phyloP scores from a whole-genome alignment of 2,329 filamentous ascomycete species.

The Seiridium unicorne region DNA sequence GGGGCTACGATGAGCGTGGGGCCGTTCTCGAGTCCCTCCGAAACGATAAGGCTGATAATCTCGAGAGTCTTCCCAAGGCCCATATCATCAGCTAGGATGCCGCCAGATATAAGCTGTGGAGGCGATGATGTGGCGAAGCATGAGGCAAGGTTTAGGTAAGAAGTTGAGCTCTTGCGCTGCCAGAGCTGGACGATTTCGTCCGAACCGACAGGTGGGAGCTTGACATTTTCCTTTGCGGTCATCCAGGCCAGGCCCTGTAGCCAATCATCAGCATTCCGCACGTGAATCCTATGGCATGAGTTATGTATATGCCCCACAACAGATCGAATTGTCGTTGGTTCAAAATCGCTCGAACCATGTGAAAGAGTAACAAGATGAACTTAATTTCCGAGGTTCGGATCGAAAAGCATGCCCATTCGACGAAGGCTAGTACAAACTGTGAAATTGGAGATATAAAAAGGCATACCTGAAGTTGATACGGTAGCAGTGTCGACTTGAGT shows the following conservation, averaged over 20 bases:
- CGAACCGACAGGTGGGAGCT: constrained; percentile 57
- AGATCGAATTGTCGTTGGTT: too few species aligned
- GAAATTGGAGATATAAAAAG: neutral
- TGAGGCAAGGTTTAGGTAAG: constrained; percentile 69
- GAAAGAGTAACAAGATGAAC: too few species aligned
- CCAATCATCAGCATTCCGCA: neutral
- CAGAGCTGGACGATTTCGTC: constrained; percentile 73
- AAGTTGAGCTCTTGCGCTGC: constrained; percentile 50
- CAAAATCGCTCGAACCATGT: too few species aligned
- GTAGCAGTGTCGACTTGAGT: constrained; percentile 67
- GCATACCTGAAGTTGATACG: constrained; percentile 69
- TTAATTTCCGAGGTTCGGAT: too few species aligned
- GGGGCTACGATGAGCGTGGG: constrained; percentile 79
- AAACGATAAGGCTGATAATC: constrained; percentile 75
- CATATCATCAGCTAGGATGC: constrained; percentile 91
- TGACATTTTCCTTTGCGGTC: constrained; percentile 70
- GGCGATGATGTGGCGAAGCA: constrained; percentile 58
- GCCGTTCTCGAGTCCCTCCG: constrained; percentile 45
- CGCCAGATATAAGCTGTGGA: constrained; percentile 71
- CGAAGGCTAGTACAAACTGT: too few species aligned
- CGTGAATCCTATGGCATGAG: too few species aligned
- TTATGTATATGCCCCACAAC: too few species aligned
- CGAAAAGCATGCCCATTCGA: too few species aligned
- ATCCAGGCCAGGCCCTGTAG: constrained; percentile 79
- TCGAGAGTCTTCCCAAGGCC: constrained; percentile 87